phyloP scores from a whole-genome alignment of 306 rosid genomes.

The Echinosophora koreensis region DNA sequence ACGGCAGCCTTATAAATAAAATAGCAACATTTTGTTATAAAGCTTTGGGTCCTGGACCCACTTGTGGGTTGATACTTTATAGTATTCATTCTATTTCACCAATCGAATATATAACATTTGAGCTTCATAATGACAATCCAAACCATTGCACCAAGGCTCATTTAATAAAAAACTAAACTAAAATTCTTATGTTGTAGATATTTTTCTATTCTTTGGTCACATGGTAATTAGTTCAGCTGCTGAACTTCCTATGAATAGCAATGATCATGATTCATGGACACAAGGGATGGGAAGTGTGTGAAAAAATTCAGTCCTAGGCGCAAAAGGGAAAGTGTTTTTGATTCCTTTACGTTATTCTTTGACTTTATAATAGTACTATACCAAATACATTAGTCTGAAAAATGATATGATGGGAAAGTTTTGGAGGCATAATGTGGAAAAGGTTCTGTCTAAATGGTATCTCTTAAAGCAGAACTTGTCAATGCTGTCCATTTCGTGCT shows the following conservation, averaged over 20 bases:
- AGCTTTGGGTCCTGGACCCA: no score
- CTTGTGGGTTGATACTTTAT: no score
- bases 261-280: constrained; percentile 27
- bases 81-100: no score
- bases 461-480: constrained; percentile 36
- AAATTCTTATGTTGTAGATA: not conserved
- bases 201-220: not conserved
- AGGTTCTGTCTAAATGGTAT: constrained; percentile 44
- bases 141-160: not conserved
- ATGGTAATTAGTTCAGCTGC: not conserved
- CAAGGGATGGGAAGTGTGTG: not conserved
- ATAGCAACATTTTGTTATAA: no score
- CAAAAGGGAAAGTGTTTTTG: constrained; percentile 29
- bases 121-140: no score
- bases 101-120: no score
- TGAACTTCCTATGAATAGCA: not conserved
- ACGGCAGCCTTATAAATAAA: not conserved
- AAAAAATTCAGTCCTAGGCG: not conserved
- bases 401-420: constrained; percentile 46
- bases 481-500: constrained; percentile 47
- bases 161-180: no score
- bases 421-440: constrained; percentile 33
- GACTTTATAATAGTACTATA: constrained; percentile 39
- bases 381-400: constrained; percentile 13
- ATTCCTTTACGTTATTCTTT: constrained; percentile 41